Evolutionary conservation across 768 basidiomycete genomes (phyloP).

Genomic region (Coprinopsis cinerea): DNA sequence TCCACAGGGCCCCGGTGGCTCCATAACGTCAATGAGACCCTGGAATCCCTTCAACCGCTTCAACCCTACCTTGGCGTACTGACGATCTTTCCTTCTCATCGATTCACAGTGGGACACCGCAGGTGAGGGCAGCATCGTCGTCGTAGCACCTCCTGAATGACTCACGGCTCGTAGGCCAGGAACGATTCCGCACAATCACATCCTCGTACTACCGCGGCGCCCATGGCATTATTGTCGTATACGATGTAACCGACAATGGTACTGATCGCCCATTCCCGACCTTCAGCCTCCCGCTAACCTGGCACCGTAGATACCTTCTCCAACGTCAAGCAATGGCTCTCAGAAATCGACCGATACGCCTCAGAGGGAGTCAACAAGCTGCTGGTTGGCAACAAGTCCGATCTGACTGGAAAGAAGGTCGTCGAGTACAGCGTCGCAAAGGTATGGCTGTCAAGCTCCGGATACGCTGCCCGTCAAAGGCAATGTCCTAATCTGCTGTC

Average conservation of each 20-base stretch:
- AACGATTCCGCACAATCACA: conserved; percentile 98
- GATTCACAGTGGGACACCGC: conserved; percentile 90
- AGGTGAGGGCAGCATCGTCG: conserved; percentile 38
- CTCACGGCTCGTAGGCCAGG: conserved; percentile 60
- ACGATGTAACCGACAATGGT: conserved; percentile 96
- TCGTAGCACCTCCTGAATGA: conserved; percentile 2
- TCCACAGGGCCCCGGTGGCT: neutral
- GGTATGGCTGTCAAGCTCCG: conserved; percentile 45
- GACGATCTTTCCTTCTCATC: neutral
- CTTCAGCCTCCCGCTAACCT: conserved; percentile 2
- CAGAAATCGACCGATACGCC: conserved; percentile 92
- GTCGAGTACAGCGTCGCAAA: conserved; percentile 87
- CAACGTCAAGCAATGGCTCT: conserved; percentile 93
- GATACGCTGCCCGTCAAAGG: too few species aligned
- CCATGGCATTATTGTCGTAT: conserved; percentile 98
- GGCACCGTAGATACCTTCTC: conserved; percentile 72
- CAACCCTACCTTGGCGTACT: neutral
- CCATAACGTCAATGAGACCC: too few species aligned
- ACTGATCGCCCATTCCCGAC: conserved; percentile 12
- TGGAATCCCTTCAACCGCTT: too few species aligned
- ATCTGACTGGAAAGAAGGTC: conserved; percentile 94
- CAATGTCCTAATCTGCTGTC: conserved; percentile 3
- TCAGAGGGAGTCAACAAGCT: conserved; percentile 99
- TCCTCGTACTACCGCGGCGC: conserved; percentile 99
- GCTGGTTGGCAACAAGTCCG: conserved; percentile 97